Conservation (phyloP, 345 rosid species). For the Eucalyptus sideroxylon region DNA sequence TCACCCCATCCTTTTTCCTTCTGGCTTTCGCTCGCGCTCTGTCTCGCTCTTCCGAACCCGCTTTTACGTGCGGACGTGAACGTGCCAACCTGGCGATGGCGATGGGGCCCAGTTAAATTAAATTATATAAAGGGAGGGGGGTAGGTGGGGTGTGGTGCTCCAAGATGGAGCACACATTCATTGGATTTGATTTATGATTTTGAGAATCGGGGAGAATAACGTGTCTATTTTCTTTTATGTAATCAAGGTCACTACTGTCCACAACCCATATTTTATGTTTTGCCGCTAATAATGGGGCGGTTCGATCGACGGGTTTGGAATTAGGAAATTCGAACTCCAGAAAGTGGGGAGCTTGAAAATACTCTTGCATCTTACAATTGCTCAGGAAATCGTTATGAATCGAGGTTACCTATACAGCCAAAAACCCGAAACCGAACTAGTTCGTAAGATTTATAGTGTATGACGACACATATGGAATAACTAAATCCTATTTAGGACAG, state of each 20-base stretch:
- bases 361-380: not conserved
- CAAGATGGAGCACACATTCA: not conserved
- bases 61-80: not conserved
- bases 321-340: not conserved
- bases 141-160: not conserved
- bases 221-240: not conserved
- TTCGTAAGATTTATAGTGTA: not conserved
- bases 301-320: not conserved
- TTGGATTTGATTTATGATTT: not conserved
- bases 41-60: not conserved
- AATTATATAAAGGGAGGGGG: not conserved
- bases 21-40: not conserved
- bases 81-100: not conserved
- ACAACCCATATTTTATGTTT: not conserved
- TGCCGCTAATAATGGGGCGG: not conserved
- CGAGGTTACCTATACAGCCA: not conserved
- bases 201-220: not conserved
- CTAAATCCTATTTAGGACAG: not conserved
- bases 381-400: not conserved
- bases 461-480: not conserved
- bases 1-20: not conserved
- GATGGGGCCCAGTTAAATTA: not conserved
- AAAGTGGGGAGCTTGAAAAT: not conserved
- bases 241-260: not conserved
- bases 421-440: not conserved